Evolutionary conservation across 345 rosid species (phyloP).

Genomic region (Euphorbia peplus): DNA sequence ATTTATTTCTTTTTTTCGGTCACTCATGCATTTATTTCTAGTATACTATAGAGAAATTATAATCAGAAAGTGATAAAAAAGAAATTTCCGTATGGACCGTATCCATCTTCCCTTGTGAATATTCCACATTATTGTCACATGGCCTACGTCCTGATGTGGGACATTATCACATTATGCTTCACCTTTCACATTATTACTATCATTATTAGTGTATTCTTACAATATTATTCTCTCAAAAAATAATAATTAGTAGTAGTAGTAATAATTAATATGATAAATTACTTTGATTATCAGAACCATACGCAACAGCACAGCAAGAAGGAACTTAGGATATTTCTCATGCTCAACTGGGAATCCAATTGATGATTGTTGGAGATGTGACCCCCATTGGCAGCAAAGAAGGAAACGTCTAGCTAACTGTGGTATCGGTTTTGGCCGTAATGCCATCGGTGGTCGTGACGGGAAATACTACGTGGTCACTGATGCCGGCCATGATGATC

Average conservation of each 20-base stretch:
- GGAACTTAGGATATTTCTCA: conserved; percentile 28
- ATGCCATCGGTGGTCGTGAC: conserved; percentile 28
- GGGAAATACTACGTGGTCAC: conserved; percentile 28
- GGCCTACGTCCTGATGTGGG: conserved; percentile 25
- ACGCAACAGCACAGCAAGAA: conserved; percentile 61
- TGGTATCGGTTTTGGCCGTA: conserved; percentile 31
- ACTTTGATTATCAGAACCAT: conserved; percentile 45
- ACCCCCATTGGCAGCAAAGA: conserved; percentile 19
- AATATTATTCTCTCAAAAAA: too few relatives aligned
- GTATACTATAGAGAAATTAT: conserved; percentile 1
- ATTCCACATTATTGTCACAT: conserved; percentile 23
- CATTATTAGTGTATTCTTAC: not conserved
- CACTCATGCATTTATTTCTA: conserved; percentile 21
- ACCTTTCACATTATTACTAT: not conserved
- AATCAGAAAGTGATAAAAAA: not conserved
- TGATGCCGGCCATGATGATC: conserved; percentile 18
- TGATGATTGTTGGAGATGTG: conserved; percentile 33
- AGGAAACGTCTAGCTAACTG: conserved; percentile 27
- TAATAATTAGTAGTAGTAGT: not conserved
- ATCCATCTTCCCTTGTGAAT: conserved; percentile 18
- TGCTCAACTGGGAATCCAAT: conserved; percentile 28
- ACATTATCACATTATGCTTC: not conserved
- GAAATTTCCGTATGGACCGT: conserved; percentile 34
- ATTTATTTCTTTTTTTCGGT: too few relatives aligned
- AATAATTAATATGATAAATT: not conserved